Evolutionary conservation across 306 rosid genomes (phyloP).

Genomic region (Malus fusca): DNA sequence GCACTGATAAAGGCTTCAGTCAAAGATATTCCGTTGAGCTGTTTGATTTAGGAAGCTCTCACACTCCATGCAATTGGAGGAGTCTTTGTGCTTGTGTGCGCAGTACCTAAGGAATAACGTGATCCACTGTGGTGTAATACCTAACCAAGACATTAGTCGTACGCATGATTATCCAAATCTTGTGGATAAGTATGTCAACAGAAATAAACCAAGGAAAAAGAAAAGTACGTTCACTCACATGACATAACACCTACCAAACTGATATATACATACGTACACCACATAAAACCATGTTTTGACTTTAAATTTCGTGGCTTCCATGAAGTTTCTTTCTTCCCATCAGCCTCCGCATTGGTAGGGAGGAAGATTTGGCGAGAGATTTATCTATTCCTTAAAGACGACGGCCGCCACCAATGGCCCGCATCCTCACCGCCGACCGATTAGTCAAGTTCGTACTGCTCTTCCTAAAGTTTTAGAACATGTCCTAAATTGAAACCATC

Average conservation of each 20-base stretch:
- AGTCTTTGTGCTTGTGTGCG: not conserved
- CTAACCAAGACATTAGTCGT: not conserved
- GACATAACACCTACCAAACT: no score
- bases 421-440: not conserved
- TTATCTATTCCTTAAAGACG: not conserved
- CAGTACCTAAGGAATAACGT: no score
- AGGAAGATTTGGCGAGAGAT: not conserved
- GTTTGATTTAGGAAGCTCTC: no score
- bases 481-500: not conserved
- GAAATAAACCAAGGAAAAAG: not conserved
- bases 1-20: not conserved
- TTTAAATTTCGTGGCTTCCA: not conserved
- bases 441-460: not conserved
- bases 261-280: no score
- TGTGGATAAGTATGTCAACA: no score
- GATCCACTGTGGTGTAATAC: fast-evolving
- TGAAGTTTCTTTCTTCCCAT: not conserved
- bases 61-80: not conserved
- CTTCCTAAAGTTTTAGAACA: not conserved
- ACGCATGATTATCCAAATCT: no score
- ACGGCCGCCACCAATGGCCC: not conserved
- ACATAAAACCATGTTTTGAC: not conserved
- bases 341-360: not conserved
- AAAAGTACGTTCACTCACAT: not conserved
- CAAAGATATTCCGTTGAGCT: no score